Conservation (phyloP, 257 asterid genomes). For the Solanum chaucha region DNA sequence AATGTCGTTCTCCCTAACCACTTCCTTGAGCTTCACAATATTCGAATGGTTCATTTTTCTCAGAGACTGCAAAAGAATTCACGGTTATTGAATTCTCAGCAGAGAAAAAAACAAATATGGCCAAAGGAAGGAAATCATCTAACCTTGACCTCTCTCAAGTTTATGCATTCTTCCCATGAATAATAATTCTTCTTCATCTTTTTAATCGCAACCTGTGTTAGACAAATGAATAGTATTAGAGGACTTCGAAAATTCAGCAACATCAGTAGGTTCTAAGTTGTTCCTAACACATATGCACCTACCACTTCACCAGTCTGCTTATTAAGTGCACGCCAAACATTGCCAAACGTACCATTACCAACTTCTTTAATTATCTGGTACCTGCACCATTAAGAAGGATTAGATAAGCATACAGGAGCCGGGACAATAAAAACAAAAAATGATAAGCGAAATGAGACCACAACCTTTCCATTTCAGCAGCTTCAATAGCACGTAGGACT, state of each 20-base stretch:
- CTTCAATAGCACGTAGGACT: conserved; percentile 28
- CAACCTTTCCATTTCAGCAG: conserved; percentile 74
- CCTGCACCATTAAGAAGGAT: conserved; percentile 28
- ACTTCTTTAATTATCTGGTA: conserved; percentile 85
- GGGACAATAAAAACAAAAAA: background rate
- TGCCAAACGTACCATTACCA: conserved; percentile 95
- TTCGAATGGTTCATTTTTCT: conserved; percentile 92
- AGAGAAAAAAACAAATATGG: background rate
- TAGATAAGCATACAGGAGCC: background rate
- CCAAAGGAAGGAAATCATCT: conserved; percentile 6
- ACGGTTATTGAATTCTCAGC: background rate
- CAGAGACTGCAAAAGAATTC: conserved; percentile 49
- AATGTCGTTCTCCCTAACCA: conserved; percentile 70
- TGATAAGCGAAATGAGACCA: background rate
- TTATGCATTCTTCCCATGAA: conserved; percentile 97
- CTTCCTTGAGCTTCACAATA: conserved; percentile 93
- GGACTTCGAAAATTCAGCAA: background rate
- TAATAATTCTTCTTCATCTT: conserved; percentile 88
- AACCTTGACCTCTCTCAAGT: conserved; percentile 96
- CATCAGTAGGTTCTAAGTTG: background rate
- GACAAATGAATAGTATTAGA: background rate
- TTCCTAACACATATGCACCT: conserved; percentile 6
- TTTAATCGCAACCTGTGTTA: conserved; percentile 77
- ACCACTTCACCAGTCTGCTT: conserved; percentile 97
- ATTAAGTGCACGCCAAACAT: conserved; percentile 91